Evolutionary conservation across 1,284 basidiomycete species (phyloP), one percentile per base, ranked within the genome.

Genomic region (Ustilago nuda): DNA sequence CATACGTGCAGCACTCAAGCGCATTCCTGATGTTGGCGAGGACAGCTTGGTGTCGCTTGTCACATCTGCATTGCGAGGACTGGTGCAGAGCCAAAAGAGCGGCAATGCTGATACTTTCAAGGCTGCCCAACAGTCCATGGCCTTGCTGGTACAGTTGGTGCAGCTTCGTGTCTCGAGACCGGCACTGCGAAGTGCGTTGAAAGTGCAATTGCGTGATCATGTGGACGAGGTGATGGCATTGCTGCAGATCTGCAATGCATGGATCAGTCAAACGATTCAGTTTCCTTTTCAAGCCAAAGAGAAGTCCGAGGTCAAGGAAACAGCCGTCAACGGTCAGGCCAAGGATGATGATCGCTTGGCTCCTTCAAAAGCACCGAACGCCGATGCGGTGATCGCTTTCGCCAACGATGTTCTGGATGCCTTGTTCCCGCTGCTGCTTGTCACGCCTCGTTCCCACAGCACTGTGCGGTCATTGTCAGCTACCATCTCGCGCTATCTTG

Each of bases 401-500:
- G 67, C 75, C 59, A 79, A 53, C 52, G 74, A 76, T 50, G 68
- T 77, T 53, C 59, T 79, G 30, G 78, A 79, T 39, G 73, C 72
- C 3, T 79, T 77, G 41, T 77, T 77, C 57, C 78, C 78, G 13
- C 66, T 79, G 27, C 55, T 79, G 27, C 57, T 79, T 2, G 60
- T 64, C 1, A 74, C 78, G 8, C 59, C 74, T 39, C 66, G 61
- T n/a, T 63, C 71, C 59, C 68, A 69, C 27, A 56, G 36, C 2
- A 56, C 62, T 35, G 67, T 79, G 41, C 56, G 63, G 19, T 63
- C 68, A 55, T 61, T 79, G 27, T 65, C 71, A 12, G 58, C 59
- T 32, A 74, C 74, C 39, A 66, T 77, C 33, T 52, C 61, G 12
- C 64, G 69, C 41, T 76, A 77, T 48, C 33, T 77, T 30, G 45